phyloP scores from a whole-genome alignment of 169 alveolate genomes.

The Plasmodium adleri region DNA sequence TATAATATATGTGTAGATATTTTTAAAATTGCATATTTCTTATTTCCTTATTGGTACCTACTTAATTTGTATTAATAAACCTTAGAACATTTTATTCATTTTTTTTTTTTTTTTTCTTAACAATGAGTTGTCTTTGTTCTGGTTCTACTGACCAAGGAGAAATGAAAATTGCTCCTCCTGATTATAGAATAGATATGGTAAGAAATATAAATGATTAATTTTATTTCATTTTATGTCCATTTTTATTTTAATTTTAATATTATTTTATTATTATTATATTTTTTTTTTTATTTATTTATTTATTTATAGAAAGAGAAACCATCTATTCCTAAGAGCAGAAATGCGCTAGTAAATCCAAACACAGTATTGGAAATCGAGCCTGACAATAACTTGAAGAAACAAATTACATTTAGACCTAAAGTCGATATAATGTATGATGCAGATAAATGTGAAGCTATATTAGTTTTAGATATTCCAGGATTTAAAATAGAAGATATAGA shows the following conservation, averaged over 20 bases:
- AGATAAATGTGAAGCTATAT: constrained; percentile 78
- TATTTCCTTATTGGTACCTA: constrained; percentile 12
- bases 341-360: constrained; percentile 84
- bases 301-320: constrained; percentile 80
- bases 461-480: constrained; percentile 86
- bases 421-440: constrained; percentile 86
- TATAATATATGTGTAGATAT: no score
- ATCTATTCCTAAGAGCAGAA: constrained; percentile 83
- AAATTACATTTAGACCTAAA: constrained; percentile 85
- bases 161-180: constrained; percentile 44
- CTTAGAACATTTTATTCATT: not conserved
- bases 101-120: constrained; percentile 22
- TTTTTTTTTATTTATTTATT: not conserved
- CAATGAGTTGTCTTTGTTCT: constrained; percentile 63
- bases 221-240: not conserved
- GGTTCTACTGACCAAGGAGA: constrained; percentile 63
- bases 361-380: constrained; percentile 85
- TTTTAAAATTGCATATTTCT: no score
- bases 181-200: constrained; percentile 45
- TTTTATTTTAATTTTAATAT: not conserved
- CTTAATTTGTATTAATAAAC: not conserved
- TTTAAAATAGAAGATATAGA: constrained; percentile 82
- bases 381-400: constrained; percentile 80
- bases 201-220: not conserved
- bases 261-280: not conserved